These are phyloP conservation scores for Tranzscheliella williamsii DNA, from an alignment of 1,284 basidiomycete genomes.

Conservation along the genomic window DNA sequence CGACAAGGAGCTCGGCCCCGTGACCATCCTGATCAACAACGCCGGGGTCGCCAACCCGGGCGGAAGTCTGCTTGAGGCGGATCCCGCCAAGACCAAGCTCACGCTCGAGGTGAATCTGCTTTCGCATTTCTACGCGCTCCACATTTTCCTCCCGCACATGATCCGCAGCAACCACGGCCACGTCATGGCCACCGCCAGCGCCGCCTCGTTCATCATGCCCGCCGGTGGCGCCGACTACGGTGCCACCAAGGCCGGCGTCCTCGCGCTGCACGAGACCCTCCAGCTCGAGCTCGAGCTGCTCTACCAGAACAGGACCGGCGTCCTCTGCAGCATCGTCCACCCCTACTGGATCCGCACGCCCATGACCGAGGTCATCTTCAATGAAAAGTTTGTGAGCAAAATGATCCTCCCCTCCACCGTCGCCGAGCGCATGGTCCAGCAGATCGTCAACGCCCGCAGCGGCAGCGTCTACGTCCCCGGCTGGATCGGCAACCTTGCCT, in stretches of 20 bases:
- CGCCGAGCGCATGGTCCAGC: constrained; percentile 10
- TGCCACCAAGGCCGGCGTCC: constrained; percentile 48
- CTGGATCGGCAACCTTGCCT: constrained; percentile 25
- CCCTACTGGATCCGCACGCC: constrained; percentile 22
- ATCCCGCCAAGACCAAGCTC: constrained; percentile 31
- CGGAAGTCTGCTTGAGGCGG: constrained; percentile 35
- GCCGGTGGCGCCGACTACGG: constrained; percentile 51
- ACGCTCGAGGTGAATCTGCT: constrained; percentile 54
- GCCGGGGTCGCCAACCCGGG: constrained; percentile 55
- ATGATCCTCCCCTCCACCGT: constrained; percentile 15
- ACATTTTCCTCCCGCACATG: constrained; percentile 56
- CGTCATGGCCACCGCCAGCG: constrained; percentile 47
- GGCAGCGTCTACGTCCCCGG: constrained; percentile 27
- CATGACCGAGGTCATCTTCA: constrained; percentile 4
- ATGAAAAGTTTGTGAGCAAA: constrained; percentile 2
- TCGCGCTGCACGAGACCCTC: constrained; percentile 54
- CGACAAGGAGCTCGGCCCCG: constrained; percentile 34
- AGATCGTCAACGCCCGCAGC: constrained; percentile 21
- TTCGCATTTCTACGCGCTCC: constrained; percentile 48
- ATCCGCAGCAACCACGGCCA: constrained; percentile 55
- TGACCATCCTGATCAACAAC: constrained; percentile 36
- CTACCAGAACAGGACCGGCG: constrained; percentile 41
- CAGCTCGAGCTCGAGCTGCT: constrained; percentile 46
- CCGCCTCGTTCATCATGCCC: constrained; percentile 49
- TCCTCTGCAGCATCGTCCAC: constrained; percentile 18